Percentiles rank a stretch among this genome's conserved stretches.
These are phyloP conservation scores for Aspergillus carlsbadensis DNA, from an alignment of 495 filamentous ascomycete genomes.

Conservation along the genomic window DNA sequence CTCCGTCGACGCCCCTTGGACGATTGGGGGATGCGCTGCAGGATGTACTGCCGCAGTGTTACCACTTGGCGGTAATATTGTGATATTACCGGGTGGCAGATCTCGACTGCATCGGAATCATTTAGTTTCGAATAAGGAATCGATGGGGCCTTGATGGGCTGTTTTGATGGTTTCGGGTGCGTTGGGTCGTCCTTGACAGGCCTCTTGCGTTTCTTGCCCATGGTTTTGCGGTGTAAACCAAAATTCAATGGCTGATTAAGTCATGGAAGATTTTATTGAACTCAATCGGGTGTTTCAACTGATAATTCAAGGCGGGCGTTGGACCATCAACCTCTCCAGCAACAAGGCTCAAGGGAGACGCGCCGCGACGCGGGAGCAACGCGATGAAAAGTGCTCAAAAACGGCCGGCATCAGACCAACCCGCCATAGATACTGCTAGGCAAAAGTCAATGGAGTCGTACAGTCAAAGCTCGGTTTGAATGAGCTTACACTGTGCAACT, in stretches of 20 bases:
- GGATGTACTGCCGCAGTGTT: conserved; percentile 71
- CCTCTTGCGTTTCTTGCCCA: conserved; percentile 48
- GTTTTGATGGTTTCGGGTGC: conserved; percentile 18
- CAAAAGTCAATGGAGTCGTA: neutral
- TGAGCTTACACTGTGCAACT: neutral
- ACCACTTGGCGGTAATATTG: conserved; percentile 69
- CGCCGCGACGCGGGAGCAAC: conserved; percentile 8
- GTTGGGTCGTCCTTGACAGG: conserved; percentile 31
- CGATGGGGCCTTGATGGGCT: conserved; percentile 17
- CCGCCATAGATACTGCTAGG: too few species aligned
- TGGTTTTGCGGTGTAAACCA: conserved; percentile 3
- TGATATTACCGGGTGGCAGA: conserved; percentile 64
- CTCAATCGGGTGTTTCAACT: too few species aligned
- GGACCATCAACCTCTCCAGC: too few species aligned
- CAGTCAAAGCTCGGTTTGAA: neutral
- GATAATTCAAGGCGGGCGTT: too few species aligned
- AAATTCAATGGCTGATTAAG: neutral
- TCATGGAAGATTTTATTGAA: neutral
- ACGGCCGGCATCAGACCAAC: neutral
- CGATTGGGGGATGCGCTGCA: conserved; percentile 48
- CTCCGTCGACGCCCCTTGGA: conserved; percentile 53
- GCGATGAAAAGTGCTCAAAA: neutral
- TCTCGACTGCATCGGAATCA: conserved; percentile 15
- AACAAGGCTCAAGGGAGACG: neutral
- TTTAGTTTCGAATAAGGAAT: conserved; percentile 19